Conservation (phyloP, 352 stramenopile genomes). For the Globisporangium middletonii region DNA sequence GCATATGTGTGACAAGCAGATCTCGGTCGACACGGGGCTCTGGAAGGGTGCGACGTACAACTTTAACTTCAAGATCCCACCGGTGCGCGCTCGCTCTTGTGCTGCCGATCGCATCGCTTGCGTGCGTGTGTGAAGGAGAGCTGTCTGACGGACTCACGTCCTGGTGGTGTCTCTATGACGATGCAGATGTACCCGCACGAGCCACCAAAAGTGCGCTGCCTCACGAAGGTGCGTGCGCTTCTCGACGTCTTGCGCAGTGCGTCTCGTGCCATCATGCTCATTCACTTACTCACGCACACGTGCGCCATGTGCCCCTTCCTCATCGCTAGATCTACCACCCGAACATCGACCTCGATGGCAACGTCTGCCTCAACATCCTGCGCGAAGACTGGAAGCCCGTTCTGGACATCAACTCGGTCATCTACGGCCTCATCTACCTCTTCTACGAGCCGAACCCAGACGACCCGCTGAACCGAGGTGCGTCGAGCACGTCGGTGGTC, state of each 20-base stretch:
- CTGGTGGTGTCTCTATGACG: slow-evolving; percentile 3
- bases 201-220: slow-evolving; percentile 96
- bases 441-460: slow-evolving; percentile 99
- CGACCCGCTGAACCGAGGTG: slow-evolving; percentile 95
- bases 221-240: slow-evolving; percentile 77
- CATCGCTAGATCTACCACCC: slow-evolving; percentile 95
- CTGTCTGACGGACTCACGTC: not conserved
- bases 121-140: not conserved
- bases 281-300: not conserved
- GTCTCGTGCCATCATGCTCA: not conserved
- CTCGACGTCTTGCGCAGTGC: not conserved
- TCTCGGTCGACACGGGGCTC: slow-evolving; percentile 93
- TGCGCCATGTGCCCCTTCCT: too few relatives aligned
- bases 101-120: not conserved
- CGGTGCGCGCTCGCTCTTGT: slow-evolving; percentile 39
- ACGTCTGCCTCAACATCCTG: slow-evolving; percentile 98
- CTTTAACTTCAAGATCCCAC: slow-evolving; percentile 97
- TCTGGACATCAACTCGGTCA: slow-evolving; percentile 98
- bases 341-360: slow-evolving; percentile 98
- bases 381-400: slow-evolving; percentile 99
- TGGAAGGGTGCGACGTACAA: slow-evolving; percentile 97
- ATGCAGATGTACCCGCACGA: slow-evolving; percentile 92
- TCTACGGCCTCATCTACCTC: slow-evolving; percentile 99
- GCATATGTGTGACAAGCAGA: slow-evolving; percentile 44
- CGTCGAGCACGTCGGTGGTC: slow-evolving; percentile 1